Base-by-base conservation (phyloP, 176 grass and related monocot genomes). In the Luzula sylvatica region DNA sequence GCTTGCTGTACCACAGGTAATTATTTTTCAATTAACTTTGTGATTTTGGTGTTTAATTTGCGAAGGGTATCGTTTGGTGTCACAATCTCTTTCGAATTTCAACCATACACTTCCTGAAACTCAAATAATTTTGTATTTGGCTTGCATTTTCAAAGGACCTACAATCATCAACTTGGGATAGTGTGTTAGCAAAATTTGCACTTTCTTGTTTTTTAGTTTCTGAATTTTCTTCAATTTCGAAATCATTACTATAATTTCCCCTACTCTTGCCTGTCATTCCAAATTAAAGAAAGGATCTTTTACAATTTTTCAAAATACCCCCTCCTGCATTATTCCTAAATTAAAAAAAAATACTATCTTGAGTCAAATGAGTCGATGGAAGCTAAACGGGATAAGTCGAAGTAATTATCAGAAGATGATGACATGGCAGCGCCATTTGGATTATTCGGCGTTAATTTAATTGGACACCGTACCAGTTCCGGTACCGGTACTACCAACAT, bases 221-320 rank as follows among this genome's bases (percentile, higher is more conserved):
- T 86, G 79, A 51, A 89, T 82, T 70, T 96, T 96, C 90, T 89
- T 96, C 71, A 96, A 56, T 75, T 71, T 89, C 5, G 90, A 95
- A 55, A 89, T 96, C 74, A 96, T 82, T 15, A 96, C 74, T 52
- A 96, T 76, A 14, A 70, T 71, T 24, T 96, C 90, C 11, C 74
- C 74, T 16, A 89, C 40, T 86, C 90, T 71, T 96, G 80, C 90
- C 85, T 89, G 77, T n/a, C n/a, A n/a, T n/a, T n/a, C n/a, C n/a
- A n/a, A n/a, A n/a, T n/a, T n/a, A n/a, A n/a, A n/a, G n/a, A n/a
- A n/a, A n/a, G n/a, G n/a, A n/a, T n/a, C n/a, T n/a, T n/a, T n/a
- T n/a, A n/a, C n/a, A n/a, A n/a, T n/a, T n/a, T n/a, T n/a, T n/a
- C n/a, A n/a, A n/a, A n/a, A n/a, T n/a, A n/a, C n/a, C n/a, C n/a